phyloP scores from a whole-genome alignment of 108 stramenopile genomes.

The Skeletonema menzelii region DNA sequence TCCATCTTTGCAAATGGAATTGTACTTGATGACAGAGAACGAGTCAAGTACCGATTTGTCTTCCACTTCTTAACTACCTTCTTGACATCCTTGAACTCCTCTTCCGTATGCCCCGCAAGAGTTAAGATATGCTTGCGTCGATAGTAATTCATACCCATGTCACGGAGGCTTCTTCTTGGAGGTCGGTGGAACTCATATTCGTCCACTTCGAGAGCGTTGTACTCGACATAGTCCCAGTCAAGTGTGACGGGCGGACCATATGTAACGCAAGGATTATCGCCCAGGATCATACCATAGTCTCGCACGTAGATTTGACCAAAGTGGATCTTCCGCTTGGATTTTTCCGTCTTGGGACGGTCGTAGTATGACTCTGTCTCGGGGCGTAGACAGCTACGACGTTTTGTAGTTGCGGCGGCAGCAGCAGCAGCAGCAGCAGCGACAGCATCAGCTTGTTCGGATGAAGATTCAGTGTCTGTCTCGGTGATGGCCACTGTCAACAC shows the following conservation, averaged over 20 bases:
- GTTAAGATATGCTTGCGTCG: conserved; percentile 35
- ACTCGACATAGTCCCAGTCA: conserved; percentile 67
- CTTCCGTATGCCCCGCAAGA: not conserved
- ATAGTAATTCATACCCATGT: conserved; percentile 58
- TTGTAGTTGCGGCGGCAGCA: not conserved
- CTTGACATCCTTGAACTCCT: not conserved
- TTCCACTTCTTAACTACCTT: not conserved
- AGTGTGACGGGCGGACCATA: conserved; percentile 67
- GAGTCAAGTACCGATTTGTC: not conserved
- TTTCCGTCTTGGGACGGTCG: conserved; percentile 7
- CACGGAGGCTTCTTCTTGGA: conserved; percentile 34
- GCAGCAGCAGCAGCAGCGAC: not conserved
- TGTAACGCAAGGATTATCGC: conserved; percentile 59
- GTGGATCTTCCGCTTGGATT: conserved; percentile 9
- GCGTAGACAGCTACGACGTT: conserved; percentile 1
- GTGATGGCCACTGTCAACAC: not conserved
- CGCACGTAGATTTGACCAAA: conserved; percentile 42
- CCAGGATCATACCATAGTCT: conserved; percentile 58
- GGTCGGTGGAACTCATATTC: conserved; percentile 52
- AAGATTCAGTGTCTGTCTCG: not conserved
- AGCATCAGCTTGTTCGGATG: not conserved
- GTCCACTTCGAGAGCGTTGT: conserved; percentile 36
- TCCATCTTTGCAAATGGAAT: not conserved
- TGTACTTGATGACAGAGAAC: not conserved
- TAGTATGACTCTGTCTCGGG: conserved; percentile 6